phyloP scores from a whole-genome alignment of 208 protist species.

The Trypanosoma cruzi region DNA sequence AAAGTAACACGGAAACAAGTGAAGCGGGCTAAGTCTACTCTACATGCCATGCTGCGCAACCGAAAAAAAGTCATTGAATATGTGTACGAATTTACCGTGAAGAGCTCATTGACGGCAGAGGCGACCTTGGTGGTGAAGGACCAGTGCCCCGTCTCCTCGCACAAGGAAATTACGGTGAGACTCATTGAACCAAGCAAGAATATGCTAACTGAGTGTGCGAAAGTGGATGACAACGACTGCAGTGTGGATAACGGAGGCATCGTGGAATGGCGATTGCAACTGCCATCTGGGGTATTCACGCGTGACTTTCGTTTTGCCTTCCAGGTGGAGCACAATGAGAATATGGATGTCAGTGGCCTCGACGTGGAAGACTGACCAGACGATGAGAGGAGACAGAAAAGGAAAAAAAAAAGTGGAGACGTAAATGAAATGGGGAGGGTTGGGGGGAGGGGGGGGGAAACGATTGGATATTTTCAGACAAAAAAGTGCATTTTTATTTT shows the following conservation, averaged over 20 bases:
- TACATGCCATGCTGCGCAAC: conserved; percentile 5
- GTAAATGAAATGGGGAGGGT: not conserved
- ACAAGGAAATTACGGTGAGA: conserved; percentile 38
- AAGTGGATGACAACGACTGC: conserved; percentile 17
- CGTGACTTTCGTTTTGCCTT: conserved; percentile 43
- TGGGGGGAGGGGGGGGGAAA: too few relatives aligned
- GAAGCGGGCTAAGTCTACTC: conserved; percentile 10
- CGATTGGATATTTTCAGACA: too few relatives aligned
- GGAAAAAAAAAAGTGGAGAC: not conserved
- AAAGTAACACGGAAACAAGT: conserved; percentile 33
- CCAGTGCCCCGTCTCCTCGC: conserved; percentile 50
- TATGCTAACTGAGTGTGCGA: conserved; percentile 18
- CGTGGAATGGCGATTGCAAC: conserved; percentile 42
- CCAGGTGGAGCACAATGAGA: conserved; percentile 28
- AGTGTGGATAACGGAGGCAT: conserved; percentile 42
- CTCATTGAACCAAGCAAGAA: conserved; percentile 25
- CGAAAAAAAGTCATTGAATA: conserved; percentile 9
- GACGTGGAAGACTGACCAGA: not conserved
- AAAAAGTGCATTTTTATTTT: too few relatives aligned
- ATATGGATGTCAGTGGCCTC: conserved; percentile 32
- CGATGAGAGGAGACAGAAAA: not conserved
- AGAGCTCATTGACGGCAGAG: conserved; percentile 13
- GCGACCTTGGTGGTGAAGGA: conserved; percentile 52
- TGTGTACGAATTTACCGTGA: conserved; percentile 31
- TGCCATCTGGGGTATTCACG: conserved; percentile 28